Percentiles rank a stretch among this genome's conserved stretches.
phyloP scores from a whole-genome alignment of 1,284 basidiomycete genomes.

The Tetrapyrgos nigripes region DNA sequence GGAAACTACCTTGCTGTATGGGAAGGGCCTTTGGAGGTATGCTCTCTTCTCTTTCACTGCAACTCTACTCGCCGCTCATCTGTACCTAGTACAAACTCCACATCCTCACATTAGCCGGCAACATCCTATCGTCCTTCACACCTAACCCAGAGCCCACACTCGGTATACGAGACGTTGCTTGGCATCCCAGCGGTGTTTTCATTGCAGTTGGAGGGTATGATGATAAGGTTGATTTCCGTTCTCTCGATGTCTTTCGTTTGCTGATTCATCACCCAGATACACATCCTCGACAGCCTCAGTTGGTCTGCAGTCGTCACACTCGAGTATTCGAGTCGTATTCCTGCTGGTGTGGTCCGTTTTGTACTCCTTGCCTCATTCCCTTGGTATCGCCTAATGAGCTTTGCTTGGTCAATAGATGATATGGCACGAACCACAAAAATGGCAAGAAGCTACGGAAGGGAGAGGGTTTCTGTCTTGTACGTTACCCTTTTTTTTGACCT shows the following conservation, averaged over 20 bases:
- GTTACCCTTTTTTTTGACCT: slow-evolving; percentile 22
- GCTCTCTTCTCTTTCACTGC: slow-evolving; percentile 21
- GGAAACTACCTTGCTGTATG: slow-evolving; percentile 84
- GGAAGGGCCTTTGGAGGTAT: slow-evolving; percentile 82
- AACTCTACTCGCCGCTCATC: slow-evolving; percentile 1
- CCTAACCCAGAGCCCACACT: slow-evolving; percentile 80
- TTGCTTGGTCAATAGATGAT: slow-evolving; percentile 61
- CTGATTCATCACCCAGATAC: slow-evolving; percentile 53
- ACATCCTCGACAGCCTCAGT: slow-evolving; percentile 79
- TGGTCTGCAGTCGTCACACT: slow-evolving; percentile 78
- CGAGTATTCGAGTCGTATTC: slow-evolving; percentile 62
- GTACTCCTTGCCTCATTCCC: slow-evolving; percentile 3
- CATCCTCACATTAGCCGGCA: slow-evolving; percentile 77
- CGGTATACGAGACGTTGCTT: slow-evolving; percentile 75
- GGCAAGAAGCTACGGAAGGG: slow-evolving; percentile 81
- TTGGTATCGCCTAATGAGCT: neutral
- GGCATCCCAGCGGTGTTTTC: slow-evolving; percentile 86
- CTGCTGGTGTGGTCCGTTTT: slow-evolving; percentile 59
- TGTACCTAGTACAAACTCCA: slow-evolving; percentile 76
- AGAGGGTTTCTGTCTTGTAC: slow-evolving; percentile 85
- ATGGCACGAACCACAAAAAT: slow-evolving; percentile 83
- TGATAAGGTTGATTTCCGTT: slow-evolving; percentile 64
- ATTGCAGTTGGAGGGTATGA: slow-evolving; percentile 85
- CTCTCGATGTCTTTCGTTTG: neutral
- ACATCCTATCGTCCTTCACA: slow-evolving; percentile 70